These are phyloP conservation scores for Coemansia sp. DNA, from an alignment of 192 early-diverging fungal genomes.

Conservation along the genomic window DNA sequence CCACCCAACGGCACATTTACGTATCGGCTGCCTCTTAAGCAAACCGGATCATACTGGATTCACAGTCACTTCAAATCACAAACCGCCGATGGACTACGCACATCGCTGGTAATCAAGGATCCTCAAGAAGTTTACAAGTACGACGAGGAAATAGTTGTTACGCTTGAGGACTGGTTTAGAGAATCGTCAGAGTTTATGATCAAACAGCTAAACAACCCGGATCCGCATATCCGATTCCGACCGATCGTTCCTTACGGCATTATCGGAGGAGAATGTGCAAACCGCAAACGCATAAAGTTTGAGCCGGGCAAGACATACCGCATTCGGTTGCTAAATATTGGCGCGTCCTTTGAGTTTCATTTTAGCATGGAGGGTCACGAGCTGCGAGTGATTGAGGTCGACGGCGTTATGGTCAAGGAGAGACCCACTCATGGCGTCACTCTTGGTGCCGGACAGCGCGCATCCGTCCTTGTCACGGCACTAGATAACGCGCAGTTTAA, in stretches of 20 bases:
- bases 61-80: conserved; percentile 71
- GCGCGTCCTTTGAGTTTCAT: conserved; percentile 69
- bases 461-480: conserved; percentile 78
- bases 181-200: conserved; percentile 58
- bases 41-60: conserved; percentile 84
- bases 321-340: conserved; percentile 76
- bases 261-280: conserved; percentile 60
- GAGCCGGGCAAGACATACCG: conserved; percentile 77
- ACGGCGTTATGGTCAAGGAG: conserved; percentile 67
- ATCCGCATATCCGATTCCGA: conserved; percentile 28
- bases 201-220: conserved; percentile 60
- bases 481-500: conserved; percentile 58
- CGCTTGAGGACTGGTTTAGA: conserved; percentile 75
- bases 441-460: conserved; percentile 71
- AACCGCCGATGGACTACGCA: conserved; percentile 77
- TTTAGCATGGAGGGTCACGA: conserved; percentile 79
- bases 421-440: conserved; percentile 57
- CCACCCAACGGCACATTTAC: conserved; percentile 65
- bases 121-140: conserved; percentile 58
- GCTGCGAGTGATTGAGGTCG: conserved; percentile 78
- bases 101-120: conserved; percentile 63
- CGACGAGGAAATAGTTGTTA: conserved; percentile 68
- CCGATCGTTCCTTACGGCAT: conserved; percentile 35
- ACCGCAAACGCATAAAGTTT: conserved; percentile 59
- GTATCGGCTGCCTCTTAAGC: conserved; percentile 65